Evolutionary conservation across 164 flowering plant species (phyloP).

Genomic region (Vitis rotundifolia): DNA sequence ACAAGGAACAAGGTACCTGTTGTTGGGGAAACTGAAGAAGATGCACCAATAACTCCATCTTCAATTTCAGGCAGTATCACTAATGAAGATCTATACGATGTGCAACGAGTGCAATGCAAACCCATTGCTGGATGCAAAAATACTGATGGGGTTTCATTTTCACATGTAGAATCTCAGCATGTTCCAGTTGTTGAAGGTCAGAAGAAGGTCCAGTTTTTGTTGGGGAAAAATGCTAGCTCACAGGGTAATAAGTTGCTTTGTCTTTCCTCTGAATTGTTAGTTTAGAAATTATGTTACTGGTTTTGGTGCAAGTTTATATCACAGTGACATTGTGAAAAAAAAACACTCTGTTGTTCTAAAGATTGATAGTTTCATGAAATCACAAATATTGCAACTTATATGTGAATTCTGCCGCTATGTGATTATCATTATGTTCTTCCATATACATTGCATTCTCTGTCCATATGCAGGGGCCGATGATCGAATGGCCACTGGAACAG

Average conservation of each 20-base stretch:
- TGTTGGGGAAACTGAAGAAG: conserved; percentile 43
- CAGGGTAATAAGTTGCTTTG: conserved; percentile 43
- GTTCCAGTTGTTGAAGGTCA: conserved; percentile 27
- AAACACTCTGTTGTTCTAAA: neutral
- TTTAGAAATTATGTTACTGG: neutral
- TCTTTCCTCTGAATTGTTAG: neutral
- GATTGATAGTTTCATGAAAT: no score
- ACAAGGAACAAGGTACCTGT: conserved; percentile 18
- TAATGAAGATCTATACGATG: conserved; percentile 29
- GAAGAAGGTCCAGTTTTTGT: conserved; percentile 54
- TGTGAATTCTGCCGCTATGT: no score
- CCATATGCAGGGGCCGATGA: conserved; percentile 69
- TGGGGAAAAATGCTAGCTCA: conserved; percentile 22
- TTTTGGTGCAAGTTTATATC: no score
- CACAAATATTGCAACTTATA: no score
- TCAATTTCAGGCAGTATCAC: conserved; percentile 40
- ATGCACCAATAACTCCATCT: conserved; percentile 50
- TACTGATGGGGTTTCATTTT: conserved; percentile 18
- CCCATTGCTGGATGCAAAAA: conserved; percentile 17
- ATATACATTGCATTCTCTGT: conserved; percentile 22
- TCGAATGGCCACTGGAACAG: conserved; percentile 57
- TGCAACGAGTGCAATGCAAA: conserved; percentile 24
- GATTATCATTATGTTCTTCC: conserved; percentile 3
- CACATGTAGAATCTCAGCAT: conserved; percentile 25
- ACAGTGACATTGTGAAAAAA: neutral